phyloP scores from a whole-genome alignment of 1,284 basidiomycete species.

The Ustilago nuda region DNA sequence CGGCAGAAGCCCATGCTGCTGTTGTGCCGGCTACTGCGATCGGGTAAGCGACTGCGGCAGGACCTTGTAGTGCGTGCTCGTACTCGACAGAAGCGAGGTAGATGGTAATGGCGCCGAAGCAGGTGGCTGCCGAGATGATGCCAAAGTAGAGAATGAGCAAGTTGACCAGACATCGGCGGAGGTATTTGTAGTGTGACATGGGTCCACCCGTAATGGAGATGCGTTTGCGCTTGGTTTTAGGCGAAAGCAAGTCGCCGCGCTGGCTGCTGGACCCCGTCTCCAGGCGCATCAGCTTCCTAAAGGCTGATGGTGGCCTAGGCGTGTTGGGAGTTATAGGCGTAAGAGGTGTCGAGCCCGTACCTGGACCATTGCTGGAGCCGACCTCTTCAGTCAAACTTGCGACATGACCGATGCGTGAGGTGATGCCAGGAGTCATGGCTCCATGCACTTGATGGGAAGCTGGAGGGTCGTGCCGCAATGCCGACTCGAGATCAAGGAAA shows the following conservation, averaged over 20 bases:
- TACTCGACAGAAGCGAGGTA: slow-evolving; percentile 46
- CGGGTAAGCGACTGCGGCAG: slow-evolving; percentile 6
- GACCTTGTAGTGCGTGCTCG: slow-evolving; percentile 31
- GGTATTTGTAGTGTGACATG: slow-evolving; percentile 45
- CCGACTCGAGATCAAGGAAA: slow-evolving; percentile 22
- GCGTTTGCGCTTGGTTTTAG: slow-evolving; percentile 19
- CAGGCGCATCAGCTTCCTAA: slow-evolving; percentile 20
- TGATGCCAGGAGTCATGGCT: background rate
- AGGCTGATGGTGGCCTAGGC: slow-evolving; percentile 11
- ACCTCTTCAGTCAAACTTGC: slow-evolving; percentile 16
- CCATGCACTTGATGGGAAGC: slow-evolving; percentile 11
- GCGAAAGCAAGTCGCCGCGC: background rate
- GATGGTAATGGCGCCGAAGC: slow-evolving; percentile 41
- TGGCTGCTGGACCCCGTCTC: slow-evolving; percentile 18
- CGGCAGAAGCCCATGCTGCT: slow-evolving; percentile 39
- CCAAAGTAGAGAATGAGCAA: slow-evolving; percentile 55
- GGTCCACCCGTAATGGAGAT: slow-evolving; percentile 30
- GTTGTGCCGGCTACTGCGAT: slow-evolving; percentile 15
- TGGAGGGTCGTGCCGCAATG: slow-evolving; percentile 22
- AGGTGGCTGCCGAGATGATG: slow-evolving; percentile 51
- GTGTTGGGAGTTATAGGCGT: slow-evolving; percentile 13
- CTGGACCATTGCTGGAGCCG: slow-evolving; percentile 1
- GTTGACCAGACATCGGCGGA: slow-evolving; percentile 57
- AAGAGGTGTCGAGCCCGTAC: slow-evolving; percentile 11
- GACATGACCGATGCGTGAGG: slow-evolving; percentile 13